These are phyloP conservation scores for Phytophthora sp. DNA, from an alignment of 352 stramenopile species.

Conservation along the genomic window DNA sequence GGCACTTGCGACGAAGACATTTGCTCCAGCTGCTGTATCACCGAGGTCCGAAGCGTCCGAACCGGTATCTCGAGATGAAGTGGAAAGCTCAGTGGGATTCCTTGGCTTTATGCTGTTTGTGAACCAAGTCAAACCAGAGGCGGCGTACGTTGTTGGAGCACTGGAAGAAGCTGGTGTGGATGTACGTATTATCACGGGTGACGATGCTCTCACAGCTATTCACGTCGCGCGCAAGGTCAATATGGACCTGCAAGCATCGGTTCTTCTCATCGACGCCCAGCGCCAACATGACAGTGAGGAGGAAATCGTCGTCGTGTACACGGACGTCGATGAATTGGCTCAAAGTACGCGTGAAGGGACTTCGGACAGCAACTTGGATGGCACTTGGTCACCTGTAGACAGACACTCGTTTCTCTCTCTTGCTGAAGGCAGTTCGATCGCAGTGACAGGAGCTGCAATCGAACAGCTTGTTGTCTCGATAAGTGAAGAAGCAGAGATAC, in stretches of 20 bases:
- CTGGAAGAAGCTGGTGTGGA: conserved; percentile 79
- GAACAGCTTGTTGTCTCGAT: conserved; percentile 45
- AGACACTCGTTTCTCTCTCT: conserved; percentile 56
- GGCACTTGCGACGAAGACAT: conserved; percentile 65
- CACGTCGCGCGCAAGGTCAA: conserved; percentile 78
- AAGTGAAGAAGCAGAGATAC: conserved; percentile 30
- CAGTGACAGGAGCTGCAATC: conserved; percentile 66
- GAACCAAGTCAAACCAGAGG: conserved; percentile 91
- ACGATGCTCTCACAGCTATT: conserved; percentile 83
- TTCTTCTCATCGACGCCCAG: conserved; percentile 58
- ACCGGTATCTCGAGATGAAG: conserved; percentile 62
- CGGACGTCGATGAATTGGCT: conserved; percentile 65
- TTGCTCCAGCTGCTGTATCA: conserved; percentile 33
- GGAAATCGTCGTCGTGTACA: conserved; percentile 48
- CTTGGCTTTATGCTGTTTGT: conserved; percentile 89
- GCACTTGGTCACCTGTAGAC: conserved; percentile 51
- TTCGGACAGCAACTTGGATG: conserved; percentile 15
- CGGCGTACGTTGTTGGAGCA: conserved; percentile 76
- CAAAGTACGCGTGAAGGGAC: conserved; percentile 32
- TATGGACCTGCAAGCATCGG: conserved; percentile 65
- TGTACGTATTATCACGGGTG: conserved; percentile 90
- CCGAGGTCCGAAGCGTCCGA: conserved; percentile 45
- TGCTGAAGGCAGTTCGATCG: conserved; percentile 65
- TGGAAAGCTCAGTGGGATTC: conserved; percentile 84
- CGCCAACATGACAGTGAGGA: conserved; percentile 12